Evolutionary conservation across 805 yeast genomes (phyloP).

Genomic region (Zygosaccharomyces pseudorouxii): DNA sequence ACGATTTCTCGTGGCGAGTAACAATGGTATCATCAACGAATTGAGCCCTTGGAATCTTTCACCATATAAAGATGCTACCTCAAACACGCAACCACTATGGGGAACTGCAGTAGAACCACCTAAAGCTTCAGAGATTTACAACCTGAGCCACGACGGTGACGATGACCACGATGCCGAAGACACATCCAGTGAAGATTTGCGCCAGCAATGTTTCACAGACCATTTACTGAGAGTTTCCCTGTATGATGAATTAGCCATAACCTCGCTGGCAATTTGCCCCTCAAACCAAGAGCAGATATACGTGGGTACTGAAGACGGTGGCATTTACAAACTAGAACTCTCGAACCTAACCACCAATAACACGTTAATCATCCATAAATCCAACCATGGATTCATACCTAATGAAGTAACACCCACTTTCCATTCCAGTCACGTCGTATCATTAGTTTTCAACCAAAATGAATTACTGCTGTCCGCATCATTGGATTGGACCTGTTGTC

Average conservation of each 20-base stretch:
- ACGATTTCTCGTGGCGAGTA: conserved; percentile 19
- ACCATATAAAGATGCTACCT: conserved; percentile 13
- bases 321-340: conserved; percentile 23
- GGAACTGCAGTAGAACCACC: conserved; percentile 16
- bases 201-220: conserved; percentile 4
- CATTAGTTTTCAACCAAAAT: conserved; percentile 12
- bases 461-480: conserved; percentile 23
- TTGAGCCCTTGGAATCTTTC: conserved; percentile 21
- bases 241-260: conserved; percentile 18
- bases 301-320: conserved; percentile 29
- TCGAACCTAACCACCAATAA: conserved; percentile 5
- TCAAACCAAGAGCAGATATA: conserved; percentile 21
- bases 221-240: conserved; percentile 15
- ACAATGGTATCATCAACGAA: conserved; percentile 20
- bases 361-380: conserved; percentile 7
- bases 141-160: conserved; percentile 3
- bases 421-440: conserved; percentile 24
- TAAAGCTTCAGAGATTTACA: conserved; percentile 14
- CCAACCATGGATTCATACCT: conserved; percentile 27
- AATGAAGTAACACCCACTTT: conserved; percentile 11
- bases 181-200: not conserved
- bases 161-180: conserved; percentile 4
- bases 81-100: conserved; percentile 4
- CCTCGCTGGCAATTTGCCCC: conserved; percentile 19
- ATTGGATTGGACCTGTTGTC: conserved; percentile 25